These are phyloP conservation scores for Fraxinus cuspidata DNA, from an alignment of 257 asterid species.

Conservation along the genomic window DNA sequence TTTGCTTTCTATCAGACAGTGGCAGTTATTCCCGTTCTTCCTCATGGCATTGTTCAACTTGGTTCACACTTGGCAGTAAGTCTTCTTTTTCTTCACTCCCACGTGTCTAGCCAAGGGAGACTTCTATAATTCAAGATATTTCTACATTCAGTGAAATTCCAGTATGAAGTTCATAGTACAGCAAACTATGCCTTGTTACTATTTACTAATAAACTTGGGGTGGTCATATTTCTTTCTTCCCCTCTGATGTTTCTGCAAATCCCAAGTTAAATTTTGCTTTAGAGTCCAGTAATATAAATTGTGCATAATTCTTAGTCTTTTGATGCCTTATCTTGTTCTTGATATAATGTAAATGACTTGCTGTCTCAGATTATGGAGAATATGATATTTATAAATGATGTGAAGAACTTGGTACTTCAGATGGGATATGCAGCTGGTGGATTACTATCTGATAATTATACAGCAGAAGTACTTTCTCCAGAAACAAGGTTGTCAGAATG, in stretches of 20 bases:
- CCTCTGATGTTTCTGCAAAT: neutral
- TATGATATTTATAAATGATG: conserved; percentile 54
- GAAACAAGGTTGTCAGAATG: conserved; percentile 31
- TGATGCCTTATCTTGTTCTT: conserved; percentile 10
- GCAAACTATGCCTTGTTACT: neutral
- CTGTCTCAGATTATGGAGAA: conserved; percentile 62
- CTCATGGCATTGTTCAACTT: conserved; percentile 91
- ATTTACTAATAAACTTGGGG: neutral
- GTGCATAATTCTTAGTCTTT: neutral
- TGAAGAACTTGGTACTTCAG: conserved; percentile 47
- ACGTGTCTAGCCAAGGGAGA: neutral
- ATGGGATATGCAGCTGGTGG: conserved; percentile 53
- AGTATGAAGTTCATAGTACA: neutral
- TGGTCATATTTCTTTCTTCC: conserved; percentile 1
- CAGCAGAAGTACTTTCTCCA: conserved; percentile 33
- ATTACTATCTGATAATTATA: conserved; percentile 41
- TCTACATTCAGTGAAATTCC: neutral
- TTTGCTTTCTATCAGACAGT: conserved; percentile 55
- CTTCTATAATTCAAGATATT: neutral
- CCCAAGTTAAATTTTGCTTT: neutral
- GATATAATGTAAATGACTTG: conserved; percentile 20
- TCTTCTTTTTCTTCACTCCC: conserved; percentile 19
- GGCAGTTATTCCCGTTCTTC: conserved; percentile 84
- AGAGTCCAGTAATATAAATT: neutral
- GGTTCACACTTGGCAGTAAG: conserved; percentile 66